phyloP scores from a whole-genome alignment of 352 stramenopile genomes.

The Phytophthora europaea region DNA sequence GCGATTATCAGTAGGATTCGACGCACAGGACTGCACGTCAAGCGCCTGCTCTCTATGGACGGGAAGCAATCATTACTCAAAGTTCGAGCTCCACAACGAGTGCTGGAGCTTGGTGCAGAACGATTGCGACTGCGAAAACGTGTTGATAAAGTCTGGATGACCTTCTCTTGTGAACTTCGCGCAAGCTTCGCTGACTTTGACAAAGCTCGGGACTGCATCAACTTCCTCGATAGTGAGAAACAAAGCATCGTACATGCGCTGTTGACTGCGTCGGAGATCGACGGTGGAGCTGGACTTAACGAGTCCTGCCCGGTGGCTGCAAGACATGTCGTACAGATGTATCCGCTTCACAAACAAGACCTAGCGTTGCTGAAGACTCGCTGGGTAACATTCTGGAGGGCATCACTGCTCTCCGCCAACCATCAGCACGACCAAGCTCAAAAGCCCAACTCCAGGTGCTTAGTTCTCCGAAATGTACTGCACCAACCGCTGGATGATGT shows the following conservation, averaged over 20 bases:
- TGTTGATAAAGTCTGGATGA: constrained; percentile 86
- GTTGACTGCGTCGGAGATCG: constrained; percentile 53
- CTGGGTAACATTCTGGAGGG: constrained; percentile 89
- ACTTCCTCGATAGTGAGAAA: constrained; percentile 86
- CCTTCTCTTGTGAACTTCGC: constrained; percentile 69
- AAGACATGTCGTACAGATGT: constrained; percentile 85
- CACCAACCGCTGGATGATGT: constrained; percentile 88
- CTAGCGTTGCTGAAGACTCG: constrained; percentile 60
- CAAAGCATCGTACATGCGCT: constrained; percentile 82
- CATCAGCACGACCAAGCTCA: constrained; percentile 6
- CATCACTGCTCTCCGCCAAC: constrained; percentile 25
- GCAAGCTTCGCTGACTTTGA: constrained; percentile 82
- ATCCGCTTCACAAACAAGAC: constrained; percentile 91
- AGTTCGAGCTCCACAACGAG: constrained; percentile 69
- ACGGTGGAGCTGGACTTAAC: constrained; percentile 74
- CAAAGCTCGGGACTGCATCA: constrained; percentile 41
- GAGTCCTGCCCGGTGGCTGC: constrained; percentile 70
- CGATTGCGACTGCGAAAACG: constrained; percentile 71
- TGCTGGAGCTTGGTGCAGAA: constrained; percentile 79
- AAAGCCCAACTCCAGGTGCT: constrained; percentile 17
- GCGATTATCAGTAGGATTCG: constrained; percentile 69
- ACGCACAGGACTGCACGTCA: constrained; percentile 71
- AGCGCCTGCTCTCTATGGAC: constrained; percentile 78
- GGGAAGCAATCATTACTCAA: constrained; percentile 84
- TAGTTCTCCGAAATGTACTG: constrained; percentile 46